Percentiles rank a stretch among this genome's conserved stretches.
Conservation (phyloP, 768 basidiomycete genomes). For the Tricholoma flavovirens region DNA sequence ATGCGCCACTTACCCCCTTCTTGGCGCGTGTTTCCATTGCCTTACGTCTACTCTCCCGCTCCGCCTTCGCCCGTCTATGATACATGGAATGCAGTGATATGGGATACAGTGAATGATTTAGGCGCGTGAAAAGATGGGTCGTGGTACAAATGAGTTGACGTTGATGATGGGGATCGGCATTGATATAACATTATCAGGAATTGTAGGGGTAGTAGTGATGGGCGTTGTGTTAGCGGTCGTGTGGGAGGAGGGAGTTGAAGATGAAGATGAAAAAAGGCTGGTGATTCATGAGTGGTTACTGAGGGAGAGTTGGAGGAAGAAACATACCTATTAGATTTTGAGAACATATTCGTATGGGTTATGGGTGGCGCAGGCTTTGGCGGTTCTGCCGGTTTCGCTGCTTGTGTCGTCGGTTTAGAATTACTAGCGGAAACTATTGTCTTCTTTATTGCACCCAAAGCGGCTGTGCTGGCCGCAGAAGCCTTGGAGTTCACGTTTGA, state of each 20-base stretch:
- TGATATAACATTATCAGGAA: constrained; percentile 29
- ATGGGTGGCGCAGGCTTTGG: constrained; percentile 12
- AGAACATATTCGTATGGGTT: constrained; percentile 30
- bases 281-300: constrained; percentile 64
- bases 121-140: constrained; percentile 59
- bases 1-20: constrained; percentile 56
- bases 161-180: constrained; percentile 31
- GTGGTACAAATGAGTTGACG: constrained; percentile 55
- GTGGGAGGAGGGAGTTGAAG: constrained; percentile 15
- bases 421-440: constrained; percentile 23
- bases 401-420: constrained; percentile 12
- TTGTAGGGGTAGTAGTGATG: constrained; percentile 13
- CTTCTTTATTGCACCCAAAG: constrained; percentile 27
- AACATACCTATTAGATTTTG: constrained; percentile 64
- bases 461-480: constrained; percentile 24
- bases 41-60: constrained; percentile 62
- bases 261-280: constrained; percentile 37
- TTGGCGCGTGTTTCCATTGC: constrained; percentile 68
- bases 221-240: constrained; percentile 6
- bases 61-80: constrained; percentile 65
- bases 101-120: constrained; percentile 35
- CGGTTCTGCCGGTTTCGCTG: constrained; percentile 15
- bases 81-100: constrained; percentile 16
- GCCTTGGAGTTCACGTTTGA: constrained; percentile 36
- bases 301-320: constrained; percentile 18